phyloP scores from a whole-genome alignment of 2,329 filamentous ascomycete genomes.

The Penicillium brevicompactum region DNA sequence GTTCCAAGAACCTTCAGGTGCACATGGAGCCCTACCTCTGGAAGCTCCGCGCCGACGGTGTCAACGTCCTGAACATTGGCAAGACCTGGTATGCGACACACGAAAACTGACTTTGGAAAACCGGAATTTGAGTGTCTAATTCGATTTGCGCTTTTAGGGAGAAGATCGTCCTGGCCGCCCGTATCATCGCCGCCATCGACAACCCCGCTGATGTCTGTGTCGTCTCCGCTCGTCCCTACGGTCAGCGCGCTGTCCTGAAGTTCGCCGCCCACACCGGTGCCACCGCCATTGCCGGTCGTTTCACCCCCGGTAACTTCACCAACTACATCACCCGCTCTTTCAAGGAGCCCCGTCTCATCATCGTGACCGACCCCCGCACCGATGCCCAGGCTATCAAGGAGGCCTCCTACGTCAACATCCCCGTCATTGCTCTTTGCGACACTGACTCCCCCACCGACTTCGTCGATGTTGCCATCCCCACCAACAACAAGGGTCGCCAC shows the following conservation, averaged over 20 bases:
- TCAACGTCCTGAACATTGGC: constrained; percentile 99
- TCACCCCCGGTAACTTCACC: constrained; percentile 99
- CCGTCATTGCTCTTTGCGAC: constrained; percentile 98
- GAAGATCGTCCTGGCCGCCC: constrained; percentile 98
- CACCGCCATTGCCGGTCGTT: constrained; percentile 96
- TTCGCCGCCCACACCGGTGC: constrained; percentile 98
- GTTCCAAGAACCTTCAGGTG: constrained; percentile 98
- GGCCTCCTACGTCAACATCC: constrained; percentile 99
- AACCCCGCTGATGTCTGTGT: constrained; percentile 99
- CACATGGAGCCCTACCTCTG: constrained; percentile 99
- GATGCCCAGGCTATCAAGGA: constrained; percentile 99
- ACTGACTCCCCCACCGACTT: constrained; percentile 99
- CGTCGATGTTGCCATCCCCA: constrained; percentile 99
- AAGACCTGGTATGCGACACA: constrained; percentile 85
- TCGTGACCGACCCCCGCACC: constrained; percentile 99
- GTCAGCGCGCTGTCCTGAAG: constrained; percentile 99
- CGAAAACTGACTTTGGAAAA: background rate
- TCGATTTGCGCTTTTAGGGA: constrained; percentile 64
- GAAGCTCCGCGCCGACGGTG: constrained; percentile 98
- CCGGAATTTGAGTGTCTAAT: constrained; percentile 22
- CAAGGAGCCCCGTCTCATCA: constrained; percentile 99
- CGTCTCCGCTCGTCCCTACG: constrained; percentile 99
- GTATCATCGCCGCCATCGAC: constrained; percentile 98
- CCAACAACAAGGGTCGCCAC: constrained; percentile 99
- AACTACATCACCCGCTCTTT: constrained; percentile 99